Base-by-base conservation (phyloP, 805 yeast genomes). In the Zygotorulaspora danielsina region DNA sequence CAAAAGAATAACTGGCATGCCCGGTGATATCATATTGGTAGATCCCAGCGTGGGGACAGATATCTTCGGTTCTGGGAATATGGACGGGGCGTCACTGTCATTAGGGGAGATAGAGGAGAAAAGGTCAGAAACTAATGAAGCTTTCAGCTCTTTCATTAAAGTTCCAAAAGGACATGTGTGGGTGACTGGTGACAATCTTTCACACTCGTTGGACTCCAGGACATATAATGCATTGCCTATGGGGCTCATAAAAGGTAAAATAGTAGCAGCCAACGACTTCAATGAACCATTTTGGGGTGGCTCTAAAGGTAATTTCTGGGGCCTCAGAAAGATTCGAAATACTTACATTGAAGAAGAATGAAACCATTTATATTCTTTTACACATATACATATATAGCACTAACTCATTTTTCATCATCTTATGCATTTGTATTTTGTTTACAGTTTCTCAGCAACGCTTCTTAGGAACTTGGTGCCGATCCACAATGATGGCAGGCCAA, bases 101-200 rank as follows among this genome's bases (percentile, higher is more conserved):
- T 12, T 21, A 13, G 25, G 27, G 16, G 28, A 33, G 29, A 20
- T 22, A 6, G 32, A 25, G 25, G 37, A 41, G 20, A 55, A 55
- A 8, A 51, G 54, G 16, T 49, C 49, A 29, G 44, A 38, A 2
- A 36, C 32, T 2, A 45, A 48, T 18, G 60, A 57, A 4, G 48
- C 53, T 13, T 61, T 58, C 35, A 46, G 64, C 32, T 73, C 76
- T 41, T 86, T 70, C 59, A 79, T 90, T 6, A 70, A 67, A 40
- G 89, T 93, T 0, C 98, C 98, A 1, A 77, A 80, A 49, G 98
- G 98, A 2, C 98, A 93, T 63, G 84, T 86, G 34, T 93, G 97
- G 97, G 81, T 89, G 3, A 87, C 97, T 0, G 99, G 99, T 2
- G 99, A 93, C 56, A 93, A 93, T 56, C 63, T 90, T 41, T 74